Evolutionary conservation across 768 basidiomycete species (phyloP).

Genomic region (Auricularia heimuer): DNA sequence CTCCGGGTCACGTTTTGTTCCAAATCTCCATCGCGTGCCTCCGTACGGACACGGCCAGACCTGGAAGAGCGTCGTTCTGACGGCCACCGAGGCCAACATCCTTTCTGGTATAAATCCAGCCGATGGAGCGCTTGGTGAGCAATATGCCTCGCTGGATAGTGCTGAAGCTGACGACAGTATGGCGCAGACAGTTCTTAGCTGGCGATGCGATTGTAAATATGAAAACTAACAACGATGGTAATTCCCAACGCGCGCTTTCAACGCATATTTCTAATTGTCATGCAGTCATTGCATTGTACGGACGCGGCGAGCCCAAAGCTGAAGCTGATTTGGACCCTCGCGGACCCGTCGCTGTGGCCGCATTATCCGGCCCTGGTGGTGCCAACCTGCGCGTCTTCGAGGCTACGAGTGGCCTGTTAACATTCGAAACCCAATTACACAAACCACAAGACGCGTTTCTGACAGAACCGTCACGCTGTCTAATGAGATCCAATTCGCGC

Average conservation of each 20-base stretch:
- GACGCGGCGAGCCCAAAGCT: neutral
- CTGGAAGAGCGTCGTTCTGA: conserved; percentile 43
- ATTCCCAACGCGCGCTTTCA: conserved; percentile 12
- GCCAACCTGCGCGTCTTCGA: conserved; percentile 63
- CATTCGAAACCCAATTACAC: conserved; percentile 62
- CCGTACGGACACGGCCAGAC: conserved; percentile 15
- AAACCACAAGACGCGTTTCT: conserved; percentile 30
- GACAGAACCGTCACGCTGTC: conserved; percentile 45
- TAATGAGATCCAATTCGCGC: conserved; percentile 38
- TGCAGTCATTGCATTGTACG: conserved; percentile 3
- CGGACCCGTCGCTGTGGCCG: conserved; percentile 42
- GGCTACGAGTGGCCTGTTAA: conserved; percentile 47
- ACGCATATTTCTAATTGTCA: neutral
- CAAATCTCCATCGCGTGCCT: conserved; percentile 42
- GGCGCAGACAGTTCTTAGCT: conserved; percentile 34
- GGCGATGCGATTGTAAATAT: conserved; percentile 63
- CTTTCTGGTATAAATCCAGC: conserved; percentile 60
- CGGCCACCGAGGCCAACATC: conserved; percentile 65
- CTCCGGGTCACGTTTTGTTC: conserved; percentile 38
- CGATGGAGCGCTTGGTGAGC: conserved; percentile 64
- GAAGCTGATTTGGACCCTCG: neutral
- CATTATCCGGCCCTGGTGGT: conserved; percentile 69
- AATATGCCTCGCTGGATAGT: neutral
- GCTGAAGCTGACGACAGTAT: conserved; percentile 3
- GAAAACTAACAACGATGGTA: conserved; percentile 48